Base-by-base conservation (phyloP, 495 filamentous ascomycete genomes). In the Hypomontagnella monticulosa region DNA sequence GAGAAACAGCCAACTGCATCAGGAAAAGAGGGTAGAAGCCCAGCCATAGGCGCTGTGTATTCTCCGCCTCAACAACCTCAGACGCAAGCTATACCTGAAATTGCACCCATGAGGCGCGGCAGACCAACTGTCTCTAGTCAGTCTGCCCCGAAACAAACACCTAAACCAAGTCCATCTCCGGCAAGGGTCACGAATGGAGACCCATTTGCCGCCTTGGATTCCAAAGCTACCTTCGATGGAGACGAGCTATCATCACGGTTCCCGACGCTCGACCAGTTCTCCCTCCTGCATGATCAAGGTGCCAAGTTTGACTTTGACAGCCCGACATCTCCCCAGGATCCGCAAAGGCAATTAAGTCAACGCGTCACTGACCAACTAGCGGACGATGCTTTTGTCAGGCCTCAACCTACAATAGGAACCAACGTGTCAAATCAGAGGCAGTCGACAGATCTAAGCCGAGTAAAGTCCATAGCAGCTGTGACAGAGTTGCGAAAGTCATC, bases 81-180 rank as follows among this genome's bases (percentile, higher is more conserved):
- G 66, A 86, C 88, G 34, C 85, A 89, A 59, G 77, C 83, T 6
- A 87, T 97, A 59, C 96, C 96, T 4, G 93, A 98, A 58, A 92
- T 99, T 63, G 89, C 89, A 57, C 95, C 95, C 5, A 98, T 98
- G 95, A 84, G 96, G 42, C 85, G 95, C 73, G 95, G 95, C 6
- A 86, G 95, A 53, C 91, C 93, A 6, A 83, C 87, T 4, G 88
- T 85, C 33, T 71, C 74, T 11, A 71, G 71, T 32, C 80, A 77
- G 20, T 68, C 78, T 15, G 69, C 63, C 7, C 73, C 76, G n/a
- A 71, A 71, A 0, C 77, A 76, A 46, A 67, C 65, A 34, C 71
- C 80, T n/a, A 88, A 87, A 66, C 87, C 89, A 12, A 92, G 86
- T 60, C 86, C 89, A 15, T 93, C 93, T n/a, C 91, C 91, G 0